Conservation (phyloP, 1,284 basidiomycete genomes). For the Agroathelia rolfsii region DNA sequence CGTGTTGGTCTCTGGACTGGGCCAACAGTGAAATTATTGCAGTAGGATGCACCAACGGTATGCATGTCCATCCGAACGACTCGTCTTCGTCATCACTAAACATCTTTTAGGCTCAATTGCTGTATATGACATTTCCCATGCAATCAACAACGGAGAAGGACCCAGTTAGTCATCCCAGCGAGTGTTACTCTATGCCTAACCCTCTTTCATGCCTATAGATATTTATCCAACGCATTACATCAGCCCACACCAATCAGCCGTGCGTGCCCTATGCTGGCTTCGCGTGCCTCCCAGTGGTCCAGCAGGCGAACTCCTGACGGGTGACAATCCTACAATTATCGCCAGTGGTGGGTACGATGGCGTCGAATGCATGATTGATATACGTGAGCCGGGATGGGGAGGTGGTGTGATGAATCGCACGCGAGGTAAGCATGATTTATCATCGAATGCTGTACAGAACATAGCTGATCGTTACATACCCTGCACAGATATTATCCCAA, state of each 20-base stretch:
- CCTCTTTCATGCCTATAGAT: constrained; percentile 17
- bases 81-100: not conserved
- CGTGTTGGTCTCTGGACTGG: constrained; percentile 76
- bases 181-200: constrained; percentile 1
- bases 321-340: constrained; percentile 60
- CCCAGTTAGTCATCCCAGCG: constrained; percentile 16
- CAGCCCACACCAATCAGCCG: constrained; percentile 66
- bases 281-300: constrained; percentile 47
- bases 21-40: constrained; percentile 73
- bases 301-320: constrained; percentile 32
- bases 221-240: constrained; percentile 65
- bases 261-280: constrained; percentile 66
- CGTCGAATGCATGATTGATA: constrained; percentile 60
- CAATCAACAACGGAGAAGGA: constrained; percentile 25
- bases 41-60: constrained; percentile 76
- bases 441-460: too few relatives aligned
- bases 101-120: constrained; percentile 53
- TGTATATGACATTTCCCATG: constrained; percentile 59
- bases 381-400: constrained; percentile 55
- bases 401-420: constrained; percentile 65
- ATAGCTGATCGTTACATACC: too few relatives aligned
- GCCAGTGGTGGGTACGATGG: constrained; percentile 74
- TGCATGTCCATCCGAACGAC: constrained; percentile 7
- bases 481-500: constrained; percentile 49
- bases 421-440: constrained; percentile 47